Evolutionary conservation across 257 asterid species (phyloP).

Genomic region (Asclepias syriaca): DNA sequence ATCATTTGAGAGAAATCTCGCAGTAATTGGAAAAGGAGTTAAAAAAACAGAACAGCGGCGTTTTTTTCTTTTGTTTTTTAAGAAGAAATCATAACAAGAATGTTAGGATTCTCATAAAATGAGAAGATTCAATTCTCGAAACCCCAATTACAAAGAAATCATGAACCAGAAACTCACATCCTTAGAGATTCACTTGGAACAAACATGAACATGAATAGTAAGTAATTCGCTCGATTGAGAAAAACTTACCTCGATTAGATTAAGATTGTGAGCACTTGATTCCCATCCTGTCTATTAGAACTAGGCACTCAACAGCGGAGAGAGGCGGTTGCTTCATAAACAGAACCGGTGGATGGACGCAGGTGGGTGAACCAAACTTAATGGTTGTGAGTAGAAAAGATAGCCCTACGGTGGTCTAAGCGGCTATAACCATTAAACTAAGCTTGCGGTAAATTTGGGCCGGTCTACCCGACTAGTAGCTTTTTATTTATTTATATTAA

Average conservation of each 20-base stretch:
- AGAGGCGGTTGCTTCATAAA: background rate
- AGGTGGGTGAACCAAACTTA: no score
- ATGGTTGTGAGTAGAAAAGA: background rate
- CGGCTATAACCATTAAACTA: background rate
- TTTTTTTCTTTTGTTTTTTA: no score
- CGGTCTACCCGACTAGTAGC: background rate
- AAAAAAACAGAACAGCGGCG: background rate
- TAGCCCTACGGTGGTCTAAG: background rate
- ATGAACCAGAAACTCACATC: no score
- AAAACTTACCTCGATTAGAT: slow-evolving; percentile 1
- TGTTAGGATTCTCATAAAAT: background rate
- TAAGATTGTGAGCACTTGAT: background rate
- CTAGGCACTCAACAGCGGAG: background rate
- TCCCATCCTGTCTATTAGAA: background rate
- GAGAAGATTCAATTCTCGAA: background rate
- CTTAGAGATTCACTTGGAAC: background rate
- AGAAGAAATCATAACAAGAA: background rate
- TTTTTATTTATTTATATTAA: background rate
- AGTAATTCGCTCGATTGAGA: background rate
- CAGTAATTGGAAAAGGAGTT: background rate
- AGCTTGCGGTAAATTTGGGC: background rate
- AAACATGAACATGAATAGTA: background rate
- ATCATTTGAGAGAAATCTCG: background rate
- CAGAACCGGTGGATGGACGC: background rate
- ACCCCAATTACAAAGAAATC: no score